Evolutionary conservation across 2,329 filamentous ascomycete genomes (phyloP), one percentile per base, ranked within the genome.

Genomic region (Herpotrichia juniperi): DNA sequence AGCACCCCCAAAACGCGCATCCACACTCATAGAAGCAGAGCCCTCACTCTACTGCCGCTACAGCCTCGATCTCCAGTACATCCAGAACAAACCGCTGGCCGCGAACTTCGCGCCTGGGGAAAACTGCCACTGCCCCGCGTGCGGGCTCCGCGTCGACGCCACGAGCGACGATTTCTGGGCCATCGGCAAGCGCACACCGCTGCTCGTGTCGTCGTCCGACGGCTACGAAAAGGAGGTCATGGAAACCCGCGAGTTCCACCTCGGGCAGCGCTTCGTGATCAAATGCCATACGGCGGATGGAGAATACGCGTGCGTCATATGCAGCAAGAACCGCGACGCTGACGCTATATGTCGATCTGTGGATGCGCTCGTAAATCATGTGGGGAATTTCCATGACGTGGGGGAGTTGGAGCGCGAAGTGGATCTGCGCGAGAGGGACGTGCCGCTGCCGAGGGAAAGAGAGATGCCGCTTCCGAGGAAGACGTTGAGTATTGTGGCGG

Each of bases 201-300:
- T 66, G 10, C 54, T 63, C 6, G 48, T 71, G 10, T 25, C 57
- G 3, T 25, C 57, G 3, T 63, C 68, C 11, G 43, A 12, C 16
- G 60, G 61, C 10, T 69, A 68, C 40, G 61, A 71, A 34, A 66
- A 69, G 10, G 63, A 68, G 19, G 56, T 73, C 32, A 53, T 71
- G 45, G 68, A 73, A 35, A 70, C 69, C n/a, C 58, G 69, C 17
- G 70, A 71, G 46, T 74, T 72, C 31, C 58, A 65, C 21, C 62
- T 74, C 7, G 68, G 63, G 1, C 72, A 73, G 56, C 66, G 71
- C 8, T 74, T 74, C 50, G 67, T 72, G 6, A 53, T 74, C 45
- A 74, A 74, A 44, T 73, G 71, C 44, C 71, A 74, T 40, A 73
- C 71, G 0, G 60, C 63, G 1, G 65, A 69, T 12, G 71, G 70